Percentiles rank a stretch among this genome's conserved stretches.
Conservation (phyloP, 2,329 filamentous ascomycete species). For the Macroventuria anomochaeta region DNA sequence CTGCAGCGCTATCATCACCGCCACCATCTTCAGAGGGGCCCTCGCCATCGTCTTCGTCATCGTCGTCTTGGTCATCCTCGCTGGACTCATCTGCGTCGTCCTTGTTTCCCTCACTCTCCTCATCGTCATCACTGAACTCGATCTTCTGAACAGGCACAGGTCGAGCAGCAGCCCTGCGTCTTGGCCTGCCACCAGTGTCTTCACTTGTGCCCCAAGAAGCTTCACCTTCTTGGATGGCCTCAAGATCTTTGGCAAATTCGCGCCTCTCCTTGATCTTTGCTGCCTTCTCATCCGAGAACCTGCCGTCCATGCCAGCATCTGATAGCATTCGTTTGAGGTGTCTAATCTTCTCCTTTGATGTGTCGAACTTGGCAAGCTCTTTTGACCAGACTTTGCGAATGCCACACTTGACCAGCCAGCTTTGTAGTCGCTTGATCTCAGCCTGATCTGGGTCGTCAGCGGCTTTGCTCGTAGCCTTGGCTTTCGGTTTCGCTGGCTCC, state of each 20-base stretch:
- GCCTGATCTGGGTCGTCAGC: conserved; percentile 67
- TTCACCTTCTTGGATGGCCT: conserved; percentile 82
- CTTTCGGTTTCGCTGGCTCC: conserved; percentile 42
- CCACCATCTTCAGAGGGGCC: conserved; percentile 25
- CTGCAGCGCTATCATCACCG: conserved; percentile 21
- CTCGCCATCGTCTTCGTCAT: conserved; percentile 28
- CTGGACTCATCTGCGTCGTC: conserved; percentile 22
- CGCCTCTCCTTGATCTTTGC: conserved; percentile 84
- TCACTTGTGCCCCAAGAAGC: conserved; percentile 71
- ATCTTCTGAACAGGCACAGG: conserved; percentile 28
- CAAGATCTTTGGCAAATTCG: conserved; percentile 83
- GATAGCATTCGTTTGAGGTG: conserved; percentile 80
- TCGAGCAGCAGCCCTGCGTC: conserved; percentile 31
- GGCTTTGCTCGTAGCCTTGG: conserved; percentile 50
- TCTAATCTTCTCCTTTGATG: conserved; percentile 77
- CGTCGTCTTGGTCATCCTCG: conserved; percentile 20
- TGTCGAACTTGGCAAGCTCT: conserved; percentile 76
- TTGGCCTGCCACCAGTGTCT: conserved; percentile 37
- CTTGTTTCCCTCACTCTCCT: conserved; percentile 31
- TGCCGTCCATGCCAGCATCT: conserved; percentile 85
- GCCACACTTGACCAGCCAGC: conserved; percentile 86
- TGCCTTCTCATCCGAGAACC: conserved; percentile 85
- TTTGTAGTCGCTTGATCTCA: conserved; percentile 87
- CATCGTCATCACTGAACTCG: conserved; percentile 33
- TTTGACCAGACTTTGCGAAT: conserved; percentile 90